A percentile compares a stretch with the other conserved stretches of the same genome.
phyloP scores from a whole-genome alignment of 768 basidiomycete species.

The Lepiota brunneoincarnata region DNA sequence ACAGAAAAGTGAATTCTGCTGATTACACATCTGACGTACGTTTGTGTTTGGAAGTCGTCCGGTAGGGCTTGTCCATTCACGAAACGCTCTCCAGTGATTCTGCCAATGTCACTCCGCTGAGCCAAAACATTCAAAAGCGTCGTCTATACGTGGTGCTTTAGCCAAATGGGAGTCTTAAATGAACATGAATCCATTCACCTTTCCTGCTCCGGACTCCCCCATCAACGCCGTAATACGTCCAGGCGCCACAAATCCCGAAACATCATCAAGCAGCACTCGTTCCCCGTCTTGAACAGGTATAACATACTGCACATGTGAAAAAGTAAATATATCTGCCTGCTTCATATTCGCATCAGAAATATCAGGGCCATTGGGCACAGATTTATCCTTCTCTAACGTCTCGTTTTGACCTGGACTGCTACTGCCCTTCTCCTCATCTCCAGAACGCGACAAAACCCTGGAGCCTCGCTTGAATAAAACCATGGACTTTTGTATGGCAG shows the following conservation, averaged over 20 bases:
- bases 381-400: conserved; percentile 19
- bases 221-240: conserved; percentile 80
- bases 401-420: conserved; percentile 27
- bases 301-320: conserved; percentile 69
- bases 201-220: conserved; percentile 55
- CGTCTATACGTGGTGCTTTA: too few relatives aligned
- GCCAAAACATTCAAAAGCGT: conserved; percentile 60
- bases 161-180: too few relatives aligned
- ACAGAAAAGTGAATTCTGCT: neutral
- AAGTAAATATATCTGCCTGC: conserved; percentile 71
- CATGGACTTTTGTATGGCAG: conserved; percentile 33
- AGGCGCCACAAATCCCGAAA: conserved; percentile 80
- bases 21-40: conserved; percentile 23
- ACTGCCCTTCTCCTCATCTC: conserved; percentile 18
- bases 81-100: conserved; percentile 49
- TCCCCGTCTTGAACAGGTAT: conserved; percentile 50
- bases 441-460: conserved; percentile 16
- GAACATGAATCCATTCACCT: too few relatives aligned
- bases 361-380: conserved; percentile 20
- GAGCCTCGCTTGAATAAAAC: conserved; percentile 67
- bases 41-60: conserved; percentile 62
- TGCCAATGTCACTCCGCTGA: conserved; percentile 43
- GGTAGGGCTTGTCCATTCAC: conserved; percentile 55
- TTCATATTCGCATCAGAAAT: conserved; percentile 20
- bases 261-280: conserved; percentile 58